Base-by-base conservation (phyloP, 768 basidiomycete genomes). In the Lactarius tabidus region DNA sequence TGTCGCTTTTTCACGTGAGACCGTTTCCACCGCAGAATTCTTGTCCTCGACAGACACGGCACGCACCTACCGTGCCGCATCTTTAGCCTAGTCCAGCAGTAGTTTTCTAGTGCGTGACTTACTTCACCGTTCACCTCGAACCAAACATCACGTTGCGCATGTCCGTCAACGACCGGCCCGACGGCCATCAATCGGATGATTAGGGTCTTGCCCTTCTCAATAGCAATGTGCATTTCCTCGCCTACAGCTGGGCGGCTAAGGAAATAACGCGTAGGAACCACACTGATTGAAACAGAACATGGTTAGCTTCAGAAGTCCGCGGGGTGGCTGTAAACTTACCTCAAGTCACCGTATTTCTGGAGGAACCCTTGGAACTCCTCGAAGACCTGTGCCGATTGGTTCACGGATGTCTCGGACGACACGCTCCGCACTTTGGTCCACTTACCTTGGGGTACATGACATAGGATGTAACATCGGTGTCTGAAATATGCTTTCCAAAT, bases 101-200 rank as follows among this genome's bases (percentile, higher is more conserved):
- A 14, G 8, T 33, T 39, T 59, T 61, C 33, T 31, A n/a, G 36
- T 28, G 60, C 69, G 51, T 68, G 53, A 64, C 78, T 73, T 73
- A 91, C 91, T 82, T 96, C 93, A 77, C 95, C 95, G 71, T 96
- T 96, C 65, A 96, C 91, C 81, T 98, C 96, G 74, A 98, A 96
- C 91, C 96, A 97, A 65, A 96, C 93, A 75, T 98, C 95, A 71
- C 96, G 88, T 72, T 93, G 91, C 28, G 95, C 93, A 71, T 86
- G 90, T 41, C 90, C 90, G 75, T 94, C 88, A 59, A 96, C 89
- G 60, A 98, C 90, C 64, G 94, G 91, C 23, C 96, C 95, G 57
- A 95, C 84, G 33, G 97, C 97, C 85, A 99, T 90, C 72, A 98
- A 83, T 71, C 94, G 90, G 75, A 99, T 88, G 75, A 98, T 95